Conservation (phyloP, 257 asterid species). For the Paulownia fortunei region DNA sequence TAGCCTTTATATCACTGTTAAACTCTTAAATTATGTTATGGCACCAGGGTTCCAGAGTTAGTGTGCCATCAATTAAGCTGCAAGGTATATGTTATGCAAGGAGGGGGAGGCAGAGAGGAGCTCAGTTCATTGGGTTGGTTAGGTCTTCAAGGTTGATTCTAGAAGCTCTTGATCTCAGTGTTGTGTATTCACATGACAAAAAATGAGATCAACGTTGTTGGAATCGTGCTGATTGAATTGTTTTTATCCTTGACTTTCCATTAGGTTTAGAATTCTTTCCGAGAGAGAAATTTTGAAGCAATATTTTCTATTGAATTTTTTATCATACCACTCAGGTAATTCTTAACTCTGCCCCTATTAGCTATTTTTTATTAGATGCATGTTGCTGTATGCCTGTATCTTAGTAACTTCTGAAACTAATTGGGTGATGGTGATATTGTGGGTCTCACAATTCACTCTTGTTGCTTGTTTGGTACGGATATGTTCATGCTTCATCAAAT, state of each 20-base stretch:
- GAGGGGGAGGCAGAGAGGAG: background rate
- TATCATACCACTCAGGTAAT: background rate
- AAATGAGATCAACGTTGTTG: background rate
- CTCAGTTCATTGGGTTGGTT: background rate
- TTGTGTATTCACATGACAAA: background rate
- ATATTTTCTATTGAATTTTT: background rate
- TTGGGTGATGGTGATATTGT: slow-evolving; percentile 19
- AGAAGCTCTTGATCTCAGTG: background rate
- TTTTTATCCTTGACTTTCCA: background rate
- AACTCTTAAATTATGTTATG: background rate
- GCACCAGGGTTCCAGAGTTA: background rate
- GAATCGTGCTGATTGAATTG: background rate
- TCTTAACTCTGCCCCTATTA: background rate
- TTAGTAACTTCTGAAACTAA: slow-evolving; percentile 11
- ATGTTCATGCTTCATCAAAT: slow-evolving; percentile 2
- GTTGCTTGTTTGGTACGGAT: slow-evolving; percentile 15
- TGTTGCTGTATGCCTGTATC: background rate
- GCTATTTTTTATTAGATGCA: background rate
- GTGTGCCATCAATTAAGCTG: background rate
- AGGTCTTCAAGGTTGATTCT: background rate
- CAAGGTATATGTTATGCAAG: background rate
- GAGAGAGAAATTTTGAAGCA: background rate
- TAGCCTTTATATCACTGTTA: background rate
- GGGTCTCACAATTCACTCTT: slow-evolving; percentile 8
- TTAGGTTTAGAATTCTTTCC: background rate